Evolutionary conservation across 257 asterid genomes (phyloP), one percentile per base, ranked within the genome.

Genomic region (Anisodus tanguticus): DNA sequence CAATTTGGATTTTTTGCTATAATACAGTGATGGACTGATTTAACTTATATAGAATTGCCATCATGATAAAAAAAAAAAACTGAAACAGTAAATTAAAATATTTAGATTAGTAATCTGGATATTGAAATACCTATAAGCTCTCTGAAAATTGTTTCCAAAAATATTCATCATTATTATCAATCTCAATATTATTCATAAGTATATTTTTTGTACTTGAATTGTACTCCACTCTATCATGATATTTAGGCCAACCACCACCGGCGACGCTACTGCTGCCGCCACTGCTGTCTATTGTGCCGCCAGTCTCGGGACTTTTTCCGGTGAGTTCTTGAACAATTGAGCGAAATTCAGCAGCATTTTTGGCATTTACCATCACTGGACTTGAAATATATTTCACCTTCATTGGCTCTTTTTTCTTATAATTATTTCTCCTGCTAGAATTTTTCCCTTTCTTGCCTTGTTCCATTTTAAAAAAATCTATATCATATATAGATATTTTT

Each of bases 291-390:
- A 17, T 49, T 12, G 22, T 37, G 17, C 13, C 1, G 8, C 81
- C 64, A 0, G 4, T 26, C 47, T 76, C 47, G 9, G 9, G 26
- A 47, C 63, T 81, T 69, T 85, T 85, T 53, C 90, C 90, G 5
- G 91, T 89, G 82, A 89, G 89, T 71, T 87, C 85, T 83, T 89
- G 91, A 82, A 89, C 90, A n/a, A 87, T 87, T 1, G 83, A 51
- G 71, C 89, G 83, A 43, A 89, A 89, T 84, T 89, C 91, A 17
- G 54, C 15, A n/a, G 90, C 86, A 83, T 68, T 83, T 64, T 82
- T 85, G 5, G 91, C 90, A 55, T 82, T 87, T 22, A 89, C 86
- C 81, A 43, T 69, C 4, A 87, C 77, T 13, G 90, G 90, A 85
- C 84, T 84, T 10, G 88, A 86, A 45, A 89, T 87, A 49, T 87